phyloP scores from a whole-genome alignment of 257 asterid genomes.

The Solanum megistacrolobum region DNA sequence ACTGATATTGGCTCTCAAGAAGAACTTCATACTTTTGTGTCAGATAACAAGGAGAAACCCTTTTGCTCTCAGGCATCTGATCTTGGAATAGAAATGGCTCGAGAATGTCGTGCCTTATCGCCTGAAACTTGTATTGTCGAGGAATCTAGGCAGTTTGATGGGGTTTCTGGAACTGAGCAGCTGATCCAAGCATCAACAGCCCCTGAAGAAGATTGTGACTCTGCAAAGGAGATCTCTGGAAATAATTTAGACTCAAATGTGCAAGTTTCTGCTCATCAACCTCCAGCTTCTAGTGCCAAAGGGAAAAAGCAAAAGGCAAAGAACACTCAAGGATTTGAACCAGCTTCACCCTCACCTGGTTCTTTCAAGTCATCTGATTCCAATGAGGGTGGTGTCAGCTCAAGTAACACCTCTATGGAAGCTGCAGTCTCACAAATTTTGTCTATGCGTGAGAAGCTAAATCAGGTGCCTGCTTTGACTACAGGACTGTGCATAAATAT shows the following conservation, averaged over 20 bases:
- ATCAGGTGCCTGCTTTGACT: constrained; percentile 35
- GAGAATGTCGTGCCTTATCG: constrained; percentile 51
- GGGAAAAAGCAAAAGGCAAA: constrained; percentile 75
- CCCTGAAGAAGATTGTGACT: constrained; percentile 33
- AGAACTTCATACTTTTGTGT: constrained; percentile 38
- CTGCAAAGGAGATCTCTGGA: constrained; percentile 34
- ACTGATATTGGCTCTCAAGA: constrained; percentile 33
- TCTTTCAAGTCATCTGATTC: constrained; percentile 30
- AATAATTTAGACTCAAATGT: constrained; percentile 31
- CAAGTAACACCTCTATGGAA: constrained; percentile 21
- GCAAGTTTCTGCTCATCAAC: constrained; percentile 33
- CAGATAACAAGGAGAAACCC: constrained; percentile 57
- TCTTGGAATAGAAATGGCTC: constrained; percentile 74
- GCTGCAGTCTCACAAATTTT: constrained; percentile 24
- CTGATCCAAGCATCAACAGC: constrained; percentile 1
- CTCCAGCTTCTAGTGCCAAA: constrained; percentile 39
- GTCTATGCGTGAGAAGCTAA: constrained; percentile 49
- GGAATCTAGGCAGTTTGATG: constrained; percentile 38
- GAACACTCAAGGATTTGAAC: constrained; percentile 45
- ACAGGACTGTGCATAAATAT: background rate
- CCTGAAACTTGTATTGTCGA: constrained; percentile 52
- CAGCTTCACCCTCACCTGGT: constrained; percentile 30
- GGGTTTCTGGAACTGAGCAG: background rate
- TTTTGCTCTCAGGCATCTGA: constrained; percentile 88
- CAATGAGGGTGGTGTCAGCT: constrained; percentile 28